Evolutionary conservation across 1,139 yeast species (phyloP), one percentile per base, ranked within the genome.

Genomic region (Taphrina sp.): DNA sequence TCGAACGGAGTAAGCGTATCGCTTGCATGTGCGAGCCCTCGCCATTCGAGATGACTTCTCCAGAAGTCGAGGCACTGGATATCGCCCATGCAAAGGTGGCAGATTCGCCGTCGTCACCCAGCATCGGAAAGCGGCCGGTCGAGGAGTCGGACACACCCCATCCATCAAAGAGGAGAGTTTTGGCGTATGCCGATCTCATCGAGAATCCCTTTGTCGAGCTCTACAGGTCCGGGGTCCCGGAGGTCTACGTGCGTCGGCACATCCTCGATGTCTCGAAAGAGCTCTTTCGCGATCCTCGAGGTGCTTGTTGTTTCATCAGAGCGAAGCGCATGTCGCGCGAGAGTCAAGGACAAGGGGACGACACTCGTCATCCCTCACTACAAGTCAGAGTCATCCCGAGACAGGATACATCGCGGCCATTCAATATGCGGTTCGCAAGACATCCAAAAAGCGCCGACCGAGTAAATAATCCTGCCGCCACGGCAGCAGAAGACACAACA

Each of bases 231-330:
- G 37, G 38, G 16, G 47, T 49, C 26, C 54, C 54, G 8, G 28
- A 17, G 16, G 5, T 46, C n/a, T 49, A 49, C 26, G 24, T 49
- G 7, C 31, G 20, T 3, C 36, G 16, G 20, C 35, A 49, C 22
- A 14, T 39, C 17, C 17, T 12, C 34, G 16, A 26, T 12, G 35
- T 49, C 17, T 38, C 54, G 3, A 22, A 22, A 5, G 28, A 14
- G 14, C 8, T 23, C 24, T 22, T 39, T 33, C 22, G 33, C 17
- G 23, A 23, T 2, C 31, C 19, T 20, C 45, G 24, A 4, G 54
- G 54, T n/a, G 45, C 54, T 5, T 12, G 39, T 23, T 38, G 45
- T 22, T 17, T 29, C 33, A 41, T 49, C 24, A 49, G 17, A 16
- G 31, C 31, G 10, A 26, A 12, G 12, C 31, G 10, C 31, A 26